Conservation (phyloP, 495 filamentous ascomycete species). For the Neurospora sp. region DNA sequence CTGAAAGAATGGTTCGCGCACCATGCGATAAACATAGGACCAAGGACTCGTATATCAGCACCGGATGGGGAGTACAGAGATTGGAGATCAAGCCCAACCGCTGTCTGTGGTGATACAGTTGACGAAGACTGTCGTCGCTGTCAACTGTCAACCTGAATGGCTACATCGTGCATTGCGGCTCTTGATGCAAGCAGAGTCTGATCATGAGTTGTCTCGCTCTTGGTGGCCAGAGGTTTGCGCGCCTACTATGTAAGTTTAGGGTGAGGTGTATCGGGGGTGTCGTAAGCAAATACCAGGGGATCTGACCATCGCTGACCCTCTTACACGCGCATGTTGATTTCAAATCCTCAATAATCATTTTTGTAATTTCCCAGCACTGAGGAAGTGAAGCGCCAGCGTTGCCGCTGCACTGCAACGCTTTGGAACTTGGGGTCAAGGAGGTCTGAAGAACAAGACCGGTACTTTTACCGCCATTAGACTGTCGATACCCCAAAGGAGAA, state of each 20-base stretch:
- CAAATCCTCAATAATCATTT: background rate
- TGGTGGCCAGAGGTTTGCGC: background rate
- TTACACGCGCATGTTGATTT: background rate
- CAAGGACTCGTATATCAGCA: background rate
- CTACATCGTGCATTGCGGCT: background rate
- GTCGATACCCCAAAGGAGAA: background rate
- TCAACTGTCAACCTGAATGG: background rate
- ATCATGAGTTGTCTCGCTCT: background rate
- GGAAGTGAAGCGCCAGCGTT: background rate
- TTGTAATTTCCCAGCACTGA: no score
- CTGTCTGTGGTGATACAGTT: background rate
- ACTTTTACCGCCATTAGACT: background rate
- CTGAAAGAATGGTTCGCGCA: background rate
- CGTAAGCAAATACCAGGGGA: background rate
- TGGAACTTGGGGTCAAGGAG: background rate
- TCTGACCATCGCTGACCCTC: background rate
- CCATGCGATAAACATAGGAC: background rate
- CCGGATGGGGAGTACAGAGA: background rate
- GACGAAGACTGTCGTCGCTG: background rate
- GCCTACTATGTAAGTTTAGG: background rate
- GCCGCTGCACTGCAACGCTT: background rate
- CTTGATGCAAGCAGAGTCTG: background rate
- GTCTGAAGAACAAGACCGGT: background rate
- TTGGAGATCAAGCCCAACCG: background rate
- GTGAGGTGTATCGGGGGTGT: background rate